phyloP scores from a whole-genome alignment of 2,329 filamentous ascomycete species.

The Talaromyces amestolkiae region DNA sequence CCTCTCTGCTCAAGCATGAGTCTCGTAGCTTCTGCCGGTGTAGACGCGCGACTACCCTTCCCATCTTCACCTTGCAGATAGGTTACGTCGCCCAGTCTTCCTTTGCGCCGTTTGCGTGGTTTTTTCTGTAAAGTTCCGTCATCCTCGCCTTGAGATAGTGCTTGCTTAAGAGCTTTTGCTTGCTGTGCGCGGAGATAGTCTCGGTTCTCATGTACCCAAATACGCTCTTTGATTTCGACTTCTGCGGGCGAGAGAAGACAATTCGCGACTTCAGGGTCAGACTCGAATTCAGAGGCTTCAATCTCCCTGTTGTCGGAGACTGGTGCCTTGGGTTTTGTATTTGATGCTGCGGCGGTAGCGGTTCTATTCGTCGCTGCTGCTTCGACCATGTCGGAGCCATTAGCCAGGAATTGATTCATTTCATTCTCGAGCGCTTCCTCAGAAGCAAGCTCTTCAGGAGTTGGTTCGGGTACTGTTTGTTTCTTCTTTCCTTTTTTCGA shows the following conservation, averaged over 20 bases:
- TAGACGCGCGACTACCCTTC: constrained; percentile 63
- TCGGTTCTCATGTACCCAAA: constrained; percentile 94
- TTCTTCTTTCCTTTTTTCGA: constrained; percentile 32
- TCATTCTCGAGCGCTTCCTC: constrained; percentile 63
- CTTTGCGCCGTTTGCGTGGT: constrained; percentile 51
- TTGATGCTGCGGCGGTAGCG: neutral
- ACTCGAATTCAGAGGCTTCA: constrained; percentile 77
- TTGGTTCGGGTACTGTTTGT: constrained; percentile 48
- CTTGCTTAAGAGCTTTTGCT: constrained; percentile 73
- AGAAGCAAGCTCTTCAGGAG: constrained; percentile 60
- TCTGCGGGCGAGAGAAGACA: constrained; percentile 74
- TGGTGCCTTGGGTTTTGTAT: constrained; percentile 35
- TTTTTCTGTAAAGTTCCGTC: constrained; percentile 35
- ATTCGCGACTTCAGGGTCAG: constrained; percentile 81
- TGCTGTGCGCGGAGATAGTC: constrained; percentile 88
- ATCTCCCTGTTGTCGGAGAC: constrained; percentile 60
- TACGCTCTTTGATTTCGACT: constrained; percentile 76
- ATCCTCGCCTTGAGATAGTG: constrained; percentile 55
- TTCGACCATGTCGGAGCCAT: constrained; percentile 38
- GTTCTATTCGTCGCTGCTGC: constrained; percentile 22
- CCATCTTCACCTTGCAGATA: constrained; percentile 58
- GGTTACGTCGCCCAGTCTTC: constrained; percentile 47
- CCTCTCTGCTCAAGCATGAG: constrained; percentile 66
- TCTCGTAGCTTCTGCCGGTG: constrained; percentile 66
- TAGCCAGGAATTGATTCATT: constrained; percentile 64